phyloP scores from a whole-genome alignment of 2,329 filamentous ascomycete species.

The Diaporthe ampelina region DNA sequence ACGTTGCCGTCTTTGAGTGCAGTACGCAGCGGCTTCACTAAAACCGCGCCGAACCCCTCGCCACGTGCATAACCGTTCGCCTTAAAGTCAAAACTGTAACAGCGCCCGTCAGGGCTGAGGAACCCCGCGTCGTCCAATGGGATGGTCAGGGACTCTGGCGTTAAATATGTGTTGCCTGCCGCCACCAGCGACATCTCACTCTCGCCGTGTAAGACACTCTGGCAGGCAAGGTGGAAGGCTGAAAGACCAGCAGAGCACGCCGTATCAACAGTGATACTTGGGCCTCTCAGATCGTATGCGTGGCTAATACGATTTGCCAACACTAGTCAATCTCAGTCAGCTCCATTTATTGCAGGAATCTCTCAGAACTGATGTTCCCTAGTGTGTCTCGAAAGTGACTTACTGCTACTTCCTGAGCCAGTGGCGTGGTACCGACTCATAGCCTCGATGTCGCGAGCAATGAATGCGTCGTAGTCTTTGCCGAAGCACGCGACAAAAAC shows the following conservation, averaged over 20 bases:
- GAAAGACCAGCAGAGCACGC: constrained; percentile 51
- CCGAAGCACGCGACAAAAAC: constrained; percentile 48
- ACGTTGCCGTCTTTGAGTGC: constrained; percentile 63
- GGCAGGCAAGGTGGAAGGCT: constrained; percentile 35
- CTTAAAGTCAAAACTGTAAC: constrained; percentile 56
- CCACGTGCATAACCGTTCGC: constrained; percentile 66
- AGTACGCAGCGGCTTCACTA: constrained; percentile 61
- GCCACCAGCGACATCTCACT: constrained; percentile 45
- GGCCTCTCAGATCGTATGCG: constrained; percentile 55
- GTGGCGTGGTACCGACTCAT: constrained; percentile 47
- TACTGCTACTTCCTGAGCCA: constrained; percentile 45
- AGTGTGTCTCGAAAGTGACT: background rate
- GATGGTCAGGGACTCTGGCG: constrained; percentile 50
- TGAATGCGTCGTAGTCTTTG: constrained; percentile 43
- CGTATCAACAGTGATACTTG: constrained; percentile 55
- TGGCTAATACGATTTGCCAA: constrained; percentile 56
- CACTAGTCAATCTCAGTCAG: background rate
- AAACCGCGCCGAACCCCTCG: constrained; percentile 60
- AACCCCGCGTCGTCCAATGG: constrained; percentile 53
- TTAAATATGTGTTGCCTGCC: constrained; percentile 54
- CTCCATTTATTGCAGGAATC: background rate
- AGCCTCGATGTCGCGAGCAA: constrained; percentile 39
- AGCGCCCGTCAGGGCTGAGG: constrained; percentile 51
- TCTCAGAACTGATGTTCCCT: too few species aligned
- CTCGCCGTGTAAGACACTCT: constrained; percentile 28